Evolutionary conservation across 2,329 filamentous ascomycete genomes (phyloP).

Genomic region (Amesomyces nigricolor): DNA sequence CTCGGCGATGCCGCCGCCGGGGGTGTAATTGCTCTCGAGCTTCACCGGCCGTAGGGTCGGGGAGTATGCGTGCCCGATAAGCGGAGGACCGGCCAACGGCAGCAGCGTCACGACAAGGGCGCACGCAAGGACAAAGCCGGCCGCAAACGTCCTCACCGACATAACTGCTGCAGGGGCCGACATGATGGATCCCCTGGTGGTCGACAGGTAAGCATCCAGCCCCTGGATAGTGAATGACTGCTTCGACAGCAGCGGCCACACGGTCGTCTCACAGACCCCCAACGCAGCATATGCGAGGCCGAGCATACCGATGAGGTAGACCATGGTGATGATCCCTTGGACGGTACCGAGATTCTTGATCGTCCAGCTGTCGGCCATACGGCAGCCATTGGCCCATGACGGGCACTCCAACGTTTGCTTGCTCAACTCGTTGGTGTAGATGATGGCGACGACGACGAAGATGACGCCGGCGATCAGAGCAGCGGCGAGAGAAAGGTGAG

Average conservation of each 20-base stretch:
- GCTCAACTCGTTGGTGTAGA: constrained; percentile 20
- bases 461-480: constrained; percentile 19
- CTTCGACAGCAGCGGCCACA: constrained; percentile 22
- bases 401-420: constrained; percentile 23
- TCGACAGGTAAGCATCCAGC: constrained; percentile 22
- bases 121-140: constrained; percentile 13
- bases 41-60: constrained; percentile 1
- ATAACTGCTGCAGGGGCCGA: constrained; percentile 17
- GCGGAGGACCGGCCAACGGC: constrained; percentile 15
- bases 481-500: constrained; percentile 19
- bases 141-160: constrained; percentile 13
- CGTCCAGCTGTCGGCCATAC: constrained; percentile 19
- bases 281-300: constrained; percentile 19
- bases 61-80: constrained; percentile 22
- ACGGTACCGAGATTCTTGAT: constrained; percentile 21
- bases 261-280: constrained; percentile 17
- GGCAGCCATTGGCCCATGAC: constrained; percentile 20
- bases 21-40: constrained; percentile 21
- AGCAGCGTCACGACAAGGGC: constrained; percentile 18
- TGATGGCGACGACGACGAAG: constrained; percentile 21
- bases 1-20: constrained; percentile 19
- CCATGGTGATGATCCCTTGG: constrained; percentile 24
- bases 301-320: constrained; percentile 24
- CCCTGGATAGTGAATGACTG: constrained; percentile 22
- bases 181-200: constrained; percentile 21